A percentile compares a stretch with the other conserved stretches of the same genome.
These are phyloP conservation scores for Ophiostoma perfectum DNA, from an alignment of 2,329 filamentous ascomycete genomes.

Conservation along the genomic window DNA sequence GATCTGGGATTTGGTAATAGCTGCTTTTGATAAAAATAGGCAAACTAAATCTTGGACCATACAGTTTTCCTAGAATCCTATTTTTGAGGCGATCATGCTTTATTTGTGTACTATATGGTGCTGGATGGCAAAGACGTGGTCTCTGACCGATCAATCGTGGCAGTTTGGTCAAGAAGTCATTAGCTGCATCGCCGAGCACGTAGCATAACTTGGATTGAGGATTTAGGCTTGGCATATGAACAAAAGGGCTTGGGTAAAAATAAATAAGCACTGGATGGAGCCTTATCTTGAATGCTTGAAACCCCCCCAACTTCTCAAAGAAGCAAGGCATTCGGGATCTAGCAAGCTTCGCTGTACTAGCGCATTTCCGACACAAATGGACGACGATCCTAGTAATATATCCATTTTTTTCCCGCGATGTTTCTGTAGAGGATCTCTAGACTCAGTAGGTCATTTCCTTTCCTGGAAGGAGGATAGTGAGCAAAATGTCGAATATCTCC, in stretches of 20 bases:
- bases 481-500: not conserved
- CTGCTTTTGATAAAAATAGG: too few species aligned
- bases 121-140: too few species aligned
- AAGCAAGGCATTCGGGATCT: not conserved
- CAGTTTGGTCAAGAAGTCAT: not conserved
- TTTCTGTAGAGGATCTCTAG: not conserved
- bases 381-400: not conserved
- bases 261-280: not conserved
- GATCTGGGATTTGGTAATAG: too few species aligned
- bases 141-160: not conserved
- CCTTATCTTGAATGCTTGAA: not conserved
- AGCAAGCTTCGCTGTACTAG: not conserved
- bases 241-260: too few species aligned
- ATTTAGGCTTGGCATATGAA: not conserved
- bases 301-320: not conserved
- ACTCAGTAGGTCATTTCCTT: constrained; percentile 16
- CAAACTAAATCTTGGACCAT: too few species aligned
- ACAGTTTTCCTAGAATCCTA: too few species aligned
- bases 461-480: constrained; percentile 21
- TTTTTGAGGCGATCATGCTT: too few species aligned
- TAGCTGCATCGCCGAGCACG: not conserved
- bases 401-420: not conserved
- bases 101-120: too few species aligned
- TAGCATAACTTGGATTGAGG: not conserved
- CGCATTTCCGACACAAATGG: not conserved